A percentile compares a stretch with the other conserved stretches of the same genome.
Evolutionary conservation across 331 rosid genomes (phyloP).

Genomic region (Erythrophleum ivorense): DNA sequence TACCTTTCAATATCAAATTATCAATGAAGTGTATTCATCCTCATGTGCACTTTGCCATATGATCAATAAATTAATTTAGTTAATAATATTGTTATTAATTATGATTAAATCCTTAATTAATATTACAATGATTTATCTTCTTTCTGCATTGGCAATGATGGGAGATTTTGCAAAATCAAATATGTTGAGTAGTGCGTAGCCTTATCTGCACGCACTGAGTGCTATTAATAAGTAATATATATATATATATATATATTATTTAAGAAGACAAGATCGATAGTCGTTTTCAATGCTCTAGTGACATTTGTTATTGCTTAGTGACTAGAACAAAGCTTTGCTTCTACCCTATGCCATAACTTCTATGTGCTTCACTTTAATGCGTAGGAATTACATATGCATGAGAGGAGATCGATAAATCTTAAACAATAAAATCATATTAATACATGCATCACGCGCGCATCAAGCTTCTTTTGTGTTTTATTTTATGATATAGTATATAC

Average conservation of each 20-base stretch:
- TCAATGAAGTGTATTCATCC: background rate
- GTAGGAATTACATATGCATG: background rate
- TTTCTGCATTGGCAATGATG: background rate
- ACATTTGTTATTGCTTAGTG: conserved; percentile 15
- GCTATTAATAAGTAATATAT: background rate
- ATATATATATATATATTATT: background rate
- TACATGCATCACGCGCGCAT: conserved; percentile 12
- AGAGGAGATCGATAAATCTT: background rate
- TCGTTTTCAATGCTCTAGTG: conserved; percentile 36
- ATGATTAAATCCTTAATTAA: background rate
- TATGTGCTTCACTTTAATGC: conserved; percentile 34
- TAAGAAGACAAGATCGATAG: conserved; percentile 4
- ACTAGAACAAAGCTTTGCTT: conserved; percentile 5
- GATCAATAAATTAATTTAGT: background rate
- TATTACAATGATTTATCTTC: background rate
- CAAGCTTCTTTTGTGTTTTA: conserved; percentile 14
- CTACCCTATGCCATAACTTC: conserved; percentile 26
- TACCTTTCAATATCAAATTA: background rate
- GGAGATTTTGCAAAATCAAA: background rate
- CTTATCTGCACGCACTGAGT: conserved; percentile 30
- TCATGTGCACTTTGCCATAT: background rate
- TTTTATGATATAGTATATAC: background rate
- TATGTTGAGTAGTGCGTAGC: background rate
- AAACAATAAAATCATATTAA: background rate
- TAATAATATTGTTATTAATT: background rate